Conservation (phyloP, 2,329 filamentous ascomycete genomes). For the Lasiodiplodia theobromae region DNA sequence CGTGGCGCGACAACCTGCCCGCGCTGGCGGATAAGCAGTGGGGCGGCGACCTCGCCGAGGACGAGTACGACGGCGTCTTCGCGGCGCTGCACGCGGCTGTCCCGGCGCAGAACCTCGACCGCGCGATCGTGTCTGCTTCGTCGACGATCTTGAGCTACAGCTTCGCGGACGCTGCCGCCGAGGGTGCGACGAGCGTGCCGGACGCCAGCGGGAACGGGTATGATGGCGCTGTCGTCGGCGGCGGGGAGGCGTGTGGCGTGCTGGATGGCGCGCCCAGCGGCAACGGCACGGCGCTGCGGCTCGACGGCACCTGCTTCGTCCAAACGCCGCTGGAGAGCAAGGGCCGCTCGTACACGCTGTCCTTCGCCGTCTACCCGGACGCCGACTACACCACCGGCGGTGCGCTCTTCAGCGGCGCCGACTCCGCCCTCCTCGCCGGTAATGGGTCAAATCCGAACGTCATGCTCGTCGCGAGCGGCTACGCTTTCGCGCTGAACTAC, state of each 20-base stretch:
- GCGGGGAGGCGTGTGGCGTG: neutral
- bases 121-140: constrained; percentile 30
- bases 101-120: constrained; percentile 57
- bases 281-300: no score
- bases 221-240: constrained; percentile 42
- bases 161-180: constrained; percentile 32
- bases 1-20: constrained; percentile 55
- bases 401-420: constrained; percentile 47
- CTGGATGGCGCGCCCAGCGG: constrained; percentile 49
- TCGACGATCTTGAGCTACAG: constrained; percentile 47
- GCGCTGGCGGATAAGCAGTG: constrained; percentile 53
- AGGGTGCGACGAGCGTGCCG: constrained; percentile 31
- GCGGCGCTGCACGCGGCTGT: constrained; percentile 44
- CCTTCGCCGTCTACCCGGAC: constrained; percentile 48
- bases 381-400: constrained; percentile 38
- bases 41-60: constrained; percentile 45
- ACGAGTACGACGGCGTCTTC: constrained; percentile 11
- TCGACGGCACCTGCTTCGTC: constrained; percentile 52
- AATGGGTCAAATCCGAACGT: constrained; percentile 40
- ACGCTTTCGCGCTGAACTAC: constrained; percentile 51
- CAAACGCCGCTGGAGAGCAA: constrained; percentile 60
- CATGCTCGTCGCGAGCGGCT: constrained; percentile 49
- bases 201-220: constrained; percentile 53
- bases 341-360: constrained; percentile 64
- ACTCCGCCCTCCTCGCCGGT: constrained; percentile 48